Evolutionary conservation across 1,284 basidiomycete species (phyloP).

Genomic region (Heterobasidion annosum): DNA sequence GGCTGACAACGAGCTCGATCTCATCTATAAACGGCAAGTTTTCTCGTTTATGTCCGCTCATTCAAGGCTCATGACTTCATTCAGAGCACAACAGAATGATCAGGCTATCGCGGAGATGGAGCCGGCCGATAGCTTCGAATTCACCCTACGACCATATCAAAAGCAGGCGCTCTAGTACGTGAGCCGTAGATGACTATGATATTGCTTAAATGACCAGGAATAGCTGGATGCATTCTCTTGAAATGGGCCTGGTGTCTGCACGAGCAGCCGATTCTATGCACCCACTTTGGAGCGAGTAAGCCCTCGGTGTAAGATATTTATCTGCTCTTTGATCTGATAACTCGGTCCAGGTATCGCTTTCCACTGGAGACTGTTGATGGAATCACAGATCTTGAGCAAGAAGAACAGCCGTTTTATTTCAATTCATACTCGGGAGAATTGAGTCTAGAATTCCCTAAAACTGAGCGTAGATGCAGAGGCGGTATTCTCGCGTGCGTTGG

Average conservation of each 20-base stretch:
- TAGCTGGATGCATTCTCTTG: conserved; percentile 92
- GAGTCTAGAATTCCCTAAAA: conserved; percentile 78
- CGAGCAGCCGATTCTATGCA: conserved; percentile 76
- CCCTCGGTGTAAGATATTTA: conserved; percentile 2
- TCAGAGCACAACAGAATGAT: conserved; percentile 81
- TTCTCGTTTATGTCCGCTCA: neutral
- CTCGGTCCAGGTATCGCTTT: conserved; percentile 51
- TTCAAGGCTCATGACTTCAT: conserved; percentile 1
- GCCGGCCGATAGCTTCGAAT: conserved; percentile 70
- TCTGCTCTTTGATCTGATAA: neutral
- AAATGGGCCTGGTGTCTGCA: conserved; percentile 62
- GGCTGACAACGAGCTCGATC: conserved; percentile 67
- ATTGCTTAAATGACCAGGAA: conserved; percentile 2
- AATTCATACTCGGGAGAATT: conserved; percentile 95
- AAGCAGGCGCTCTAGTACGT: conserved; percentile 81
- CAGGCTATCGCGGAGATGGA: conserved; percentile 74
- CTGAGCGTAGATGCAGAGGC: conserved; percentile 73
- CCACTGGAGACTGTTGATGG: conserved; percentile 45
- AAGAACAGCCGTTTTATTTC: conserved; percentile 68
- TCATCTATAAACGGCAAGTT: conserved; percentile 73
- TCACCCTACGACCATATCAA: conserved; percentile 84
- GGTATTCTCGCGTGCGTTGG: conserved; percentile 81
- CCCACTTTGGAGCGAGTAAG: conserved; percentile 91
- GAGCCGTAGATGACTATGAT: neutral
- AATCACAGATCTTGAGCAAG: conserved; percentile 55